Percentiles rank a stretch among this genome's conserved stretches.
phyloP scores from a whole-genome alignment of 441 rosid species.

The Aquilaria agallochum region DNA sequence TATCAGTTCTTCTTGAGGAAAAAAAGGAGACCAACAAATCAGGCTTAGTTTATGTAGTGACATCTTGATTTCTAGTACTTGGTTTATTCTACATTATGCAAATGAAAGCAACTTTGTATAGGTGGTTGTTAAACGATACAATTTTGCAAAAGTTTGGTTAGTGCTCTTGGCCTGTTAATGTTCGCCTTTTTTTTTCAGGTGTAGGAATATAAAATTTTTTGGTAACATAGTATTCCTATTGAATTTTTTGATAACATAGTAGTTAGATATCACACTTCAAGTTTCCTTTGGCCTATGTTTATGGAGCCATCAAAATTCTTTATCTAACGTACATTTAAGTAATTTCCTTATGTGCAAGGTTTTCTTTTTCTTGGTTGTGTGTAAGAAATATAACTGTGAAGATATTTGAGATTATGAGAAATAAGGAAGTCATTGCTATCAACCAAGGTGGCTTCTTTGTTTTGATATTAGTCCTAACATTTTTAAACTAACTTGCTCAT shows the following conservation, averaged over 20 bases:
- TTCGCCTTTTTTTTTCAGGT: too few relatives aligned
- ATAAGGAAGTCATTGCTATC: conserved; percentile 78
- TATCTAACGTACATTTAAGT: too few relatives aligned
- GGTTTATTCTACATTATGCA: neutral
- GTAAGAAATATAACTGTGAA: conserved; percentile 80
- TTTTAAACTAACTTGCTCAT: conserved; percentile 5
- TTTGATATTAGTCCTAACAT: neutral
- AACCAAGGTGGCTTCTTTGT: conserved; percentile 64
- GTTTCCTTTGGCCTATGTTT: too few relatives aligned
- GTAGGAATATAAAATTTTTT: too few relatives aligned
- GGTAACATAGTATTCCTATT: too few relatives aligned
- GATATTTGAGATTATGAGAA: conserved; percentile 64
- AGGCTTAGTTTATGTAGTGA: neutral
- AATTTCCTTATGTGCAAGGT: conserved; percentile 43
- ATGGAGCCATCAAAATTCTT: too few relatives aligned
- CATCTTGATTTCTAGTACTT: neutral
- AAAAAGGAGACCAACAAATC: too few relatives aligned
- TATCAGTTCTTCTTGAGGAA: too few relatives aligned
- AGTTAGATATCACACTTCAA: too few relatives aligned
- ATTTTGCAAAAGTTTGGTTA: neutral
- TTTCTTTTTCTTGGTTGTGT: conserved; percentile 91
- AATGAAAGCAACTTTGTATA: conserved; percentile 1
- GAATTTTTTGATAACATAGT: too few relatives aligned
- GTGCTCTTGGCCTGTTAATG: neutral
- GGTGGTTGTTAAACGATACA: neutral